phyloP scores from a whole-genome alignment of 768 basidiomycete species.

The Naematelia aurantialba region DNA sequence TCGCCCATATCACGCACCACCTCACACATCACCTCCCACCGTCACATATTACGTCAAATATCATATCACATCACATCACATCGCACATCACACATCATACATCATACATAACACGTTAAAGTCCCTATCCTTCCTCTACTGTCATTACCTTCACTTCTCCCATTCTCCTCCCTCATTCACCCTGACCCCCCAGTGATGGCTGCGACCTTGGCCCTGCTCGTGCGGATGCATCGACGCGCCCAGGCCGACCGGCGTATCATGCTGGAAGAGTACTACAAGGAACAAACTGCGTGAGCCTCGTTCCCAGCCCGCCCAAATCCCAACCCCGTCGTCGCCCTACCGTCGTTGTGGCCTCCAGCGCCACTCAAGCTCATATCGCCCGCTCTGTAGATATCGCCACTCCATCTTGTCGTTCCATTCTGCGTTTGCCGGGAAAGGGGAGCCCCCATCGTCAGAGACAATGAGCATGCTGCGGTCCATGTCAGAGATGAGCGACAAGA shows the following conservation, averaged over 20 bases:
- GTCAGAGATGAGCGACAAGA: background rate
- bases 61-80: no score
- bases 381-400: slow-evolving; percentile 19
- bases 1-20: background rate
- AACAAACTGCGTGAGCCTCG: slow-evolving; percentile 22
- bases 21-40: no score
- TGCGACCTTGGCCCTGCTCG: slow-evolving; percentile 13
- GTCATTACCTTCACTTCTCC: no score
- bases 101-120: no score
- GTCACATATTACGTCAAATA: no score
- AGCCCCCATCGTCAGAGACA: background rate
- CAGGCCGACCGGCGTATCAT: slow-evolving; percentile 10
- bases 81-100: no score
- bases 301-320: background rate
- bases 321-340: background rate
- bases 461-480: background rate
- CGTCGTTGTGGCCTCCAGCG: background rate
- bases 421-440: slow-evolving; percentile 10
- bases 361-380: background rate
- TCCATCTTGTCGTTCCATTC: slow-evolving; percentile 30
- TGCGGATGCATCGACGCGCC: slow-evolving; percentile 18
- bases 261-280: slow-evolving; percentile 26
- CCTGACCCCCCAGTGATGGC: no score
- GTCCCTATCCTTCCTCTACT: no score
- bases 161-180: no score